These are phyloP conservation scores for Aspergillus oerlinghausenensis DNA, from an alignment of 2,329 filamentous ascomycete species.

Conservation along the genomic window DNA sequence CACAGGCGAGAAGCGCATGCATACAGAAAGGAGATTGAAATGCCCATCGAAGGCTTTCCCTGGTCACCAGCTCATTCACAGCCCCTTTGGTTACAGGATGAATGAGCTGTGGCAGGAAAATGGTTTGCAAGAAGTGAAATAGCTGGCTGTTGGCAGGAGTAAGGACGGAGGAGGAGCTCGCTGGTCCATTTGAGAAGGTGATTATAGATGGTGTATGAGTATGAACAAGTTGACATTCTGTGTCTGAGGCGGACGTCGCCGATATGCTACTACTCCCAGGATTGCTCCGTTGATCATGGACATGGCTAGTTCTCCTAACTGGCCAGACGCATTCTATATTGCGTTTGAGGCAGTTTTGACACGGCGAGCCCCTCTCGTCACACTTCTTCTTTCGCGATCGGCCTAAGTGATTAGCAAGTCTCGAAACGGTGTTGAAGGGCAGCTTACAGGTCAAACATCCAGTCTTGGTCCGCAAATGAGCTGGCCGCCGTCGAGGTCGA, in stretches of 20 bases:
- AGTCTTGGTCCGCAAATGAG: conserved; percentile 23
- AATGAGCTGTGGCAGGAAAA: conserved; percentile 20
- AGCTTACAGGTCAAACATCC: conserved; percentile 24
- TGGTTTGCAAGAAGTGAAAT: conserved; percentile 18
- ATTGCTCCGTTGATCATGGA: too few species aligned
- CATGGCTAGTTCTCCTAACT: neutral
- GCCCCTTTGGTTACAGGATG: conserved; percentile 11
- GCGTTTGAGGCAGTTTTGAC: conserved; percentile 16
- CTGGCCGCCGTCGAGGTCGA: conserved; percentile 19
- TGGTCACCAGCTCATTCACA: conserved; percentile 8
- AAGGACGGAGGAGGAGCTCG: conserved; percentile 2
- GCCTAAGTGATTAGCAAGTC: conserved; percentile 6
- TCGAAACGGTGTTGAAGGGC: neutral
- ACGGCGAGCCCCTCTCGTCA: conserved; percentile 15
- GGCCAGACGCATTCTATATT: conserved; percentile 16
- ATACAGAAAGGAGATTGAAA: conserved; percentile 15
- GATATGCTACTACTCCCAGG: too few species aligned
- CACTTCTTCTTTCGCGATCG: conserved; percentile 24
- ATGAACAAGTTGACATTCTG: neutral
- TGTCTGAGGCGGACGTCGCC: neutral
- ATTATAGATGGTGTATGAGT: neutral
- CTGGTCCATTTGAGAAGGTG: neutral
- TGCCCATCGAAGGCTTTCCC: conserved; percentile 13
- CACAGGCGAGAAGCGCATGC: conserved; percentile 21
- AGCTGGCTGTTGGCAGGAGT: conserved; percentile 7